phyloP scores from a whole-genome alignment of 306 rosid species.

The Herpetospermum pedunculosum region DNA sequence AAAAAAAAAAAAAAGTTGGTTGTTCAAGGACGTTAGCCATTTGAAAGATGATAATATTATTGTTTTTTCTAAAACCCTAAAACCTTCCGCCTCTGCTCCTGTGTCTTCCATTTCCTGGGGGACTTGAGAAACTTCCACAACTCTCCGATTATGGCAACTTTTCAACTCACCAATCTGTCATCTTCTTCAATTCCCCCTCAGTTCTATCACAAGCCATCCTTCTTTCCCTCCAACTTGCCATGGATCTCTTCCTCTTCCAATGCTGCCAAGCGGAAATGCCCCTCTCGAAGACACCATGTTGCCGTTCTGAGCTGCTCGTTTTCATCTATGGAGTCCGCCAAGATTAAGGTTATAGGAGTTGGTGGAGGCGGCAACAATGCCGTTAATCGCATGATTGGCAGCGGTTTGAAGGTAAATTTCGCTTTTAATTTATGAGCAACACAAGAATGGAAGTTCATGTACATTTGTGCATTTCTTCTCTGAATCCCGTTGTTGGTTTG shows the following conservation, averaged over 20 bases:
- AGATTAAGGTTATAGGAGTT: conserved; percentile 85
- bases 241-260: conserved; percentile 16
- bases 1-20: no score
- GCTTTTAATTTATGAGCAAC: neutral
- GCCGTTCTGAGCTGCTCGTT: conserved; percentile 38
- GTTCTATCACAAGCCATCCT: conserved; percentile 17
- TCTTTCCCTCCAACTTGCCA: conserved; percentile 14
- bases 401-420: conserved; percentile 45
- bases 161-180: conserved; percentile 34
- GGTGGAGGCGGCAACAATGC: conserved; percentile 98
- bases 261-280: conserved; percentile 20
- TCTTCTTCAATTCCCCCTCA: conserved; percentile 25
- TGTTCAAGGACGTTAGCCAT: neutral
- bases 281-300: conserved; percentile 17
- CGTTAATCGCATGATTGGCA: conserved; percentile 91
- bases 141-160: conserved; percentile 27
- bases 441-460: neutral
- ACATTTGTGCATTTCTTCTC: neutral
- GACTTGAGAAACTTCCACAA: neutral
- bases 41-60: neutral
- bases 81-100: neutral
- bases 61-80: conserved; percentile 4
- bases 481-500: neutral
- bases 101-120: neutral
- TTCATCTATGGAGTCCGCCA: conserved; percentile 53